Evolutionary conservation across 1,139 yeast genomes (phyloP).

Genomic region (Hansenula lynferdii): DNA sequence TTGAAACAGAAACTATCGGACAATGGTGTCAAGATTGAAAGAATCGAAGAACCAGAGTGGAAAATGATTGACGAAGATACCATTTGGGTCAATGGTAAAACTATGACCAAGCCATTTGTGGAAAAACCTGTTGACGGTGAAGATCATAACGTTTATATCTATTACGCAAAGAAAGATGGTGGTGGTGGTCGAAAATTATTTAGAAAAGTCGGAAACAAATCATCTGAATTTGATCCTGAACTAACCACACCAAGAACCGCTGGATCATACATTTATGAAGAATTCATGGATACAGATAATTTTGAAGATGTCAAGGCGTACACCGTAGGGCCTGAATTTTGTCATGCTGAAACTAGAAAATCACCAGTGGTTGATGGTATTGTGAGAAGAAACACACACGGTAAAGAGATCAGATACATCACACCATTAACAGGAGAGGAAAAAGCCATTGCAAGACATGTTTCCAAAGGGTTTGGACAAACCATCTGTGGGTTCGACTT

Average conservation of each 20-base stretch:
- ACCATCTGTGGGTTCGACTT: constrained; percentile 98
- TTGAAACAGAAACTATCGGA: constrained; percentile 48
- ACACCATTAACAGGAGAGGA: constrained; percentile 78
- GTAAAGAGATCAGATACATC: constrained; percentile 90
- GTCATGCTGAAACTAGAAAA: constrained; percentile 98
- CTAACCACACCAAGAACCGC: constrained; percentile 72
- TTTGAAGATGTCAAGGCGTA: constrained; percentile 98
- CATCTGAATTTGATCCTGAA: constrained; percentile 91
- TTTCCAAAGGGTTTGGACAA: constrained; percentile 76
- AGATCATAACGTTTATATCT: constrained; percentile 93
- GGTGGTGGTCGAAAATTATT: constrained; percentile 96
- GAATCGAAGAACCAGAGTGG: constrained; percentile 71
- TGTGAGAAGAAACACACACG: constrained; percentile 95
- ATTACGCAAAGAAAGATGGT: constrained; percentile 83
- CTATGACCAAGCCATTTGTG: constrained; percentile 83
- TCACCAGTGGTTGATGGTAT: constrained; percentile 99
- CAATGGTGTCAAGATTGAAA: constrained; percentile 55
- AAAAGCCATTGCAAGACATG: constrained; percentile 70
- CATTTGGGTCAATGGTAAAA: constrained; percentile 66
- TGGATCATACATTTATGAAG: constrained; percentile 90
- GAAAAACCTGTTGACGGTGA: constrained; percentile 99
- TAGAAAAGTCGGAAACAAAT: constrained; percentile 95
- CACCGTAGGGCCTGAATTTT: constrained; percentile 85
- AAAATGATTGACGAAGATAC: constrained; percentile 86
- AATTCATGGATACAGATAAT: constrained; percentile 96